A percentile compares a stretch with the other conserved stretches of the same genome.
Evolutionary conservation across 352 stramenopile genomes (phyloP).

Genomic region (Pythium rhizo-oryzae): DNA sequence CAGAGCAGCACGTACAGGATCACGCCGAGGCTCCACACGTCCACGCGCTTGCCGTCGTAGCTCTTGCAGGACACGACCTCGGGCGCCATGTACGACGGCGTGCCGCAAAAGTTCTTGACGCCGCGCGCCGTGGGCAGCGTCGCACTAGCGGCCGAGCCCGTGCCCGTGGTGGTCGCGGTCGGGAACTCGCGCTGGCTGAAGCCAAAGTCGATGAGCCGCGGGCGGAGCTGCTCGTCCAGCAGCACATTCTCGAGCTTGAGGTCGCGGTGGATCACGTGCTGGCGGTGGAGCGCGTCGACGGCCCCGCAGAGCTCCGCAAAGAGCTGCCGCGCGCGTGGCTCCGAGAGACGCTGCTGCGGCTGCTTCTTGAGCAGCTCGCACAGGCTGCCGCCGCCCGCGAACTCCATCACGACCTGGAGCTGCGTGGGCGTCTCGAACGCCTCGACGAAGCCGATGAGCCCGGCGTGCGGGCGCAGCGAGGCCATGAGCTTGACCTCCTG

Average conservation of each 20-base stretch:
- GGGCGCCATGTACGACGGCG: constrained; percentile 78
- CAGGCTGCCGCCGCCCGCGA: constrained; percentile 41
- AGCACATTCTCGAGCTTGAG: constrained; percentile 83
- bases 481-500: constrained; percentile 58
- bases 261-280: constrained; percentile 69
- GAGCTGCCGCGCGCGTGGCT: constrained; percentile 39
- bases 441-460: constrained; percentile 57
- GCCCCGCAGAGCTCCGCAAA: constrained; percentile 46
- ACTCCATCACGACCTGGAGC: constrained; percentile 63
- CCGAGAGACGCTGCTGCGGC: constrained; percentile 37
- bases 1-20: constrained; percentile 53
- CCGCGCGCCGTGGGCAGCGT: constrained; percentile 12
- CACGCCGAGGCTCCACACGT: constrained; percentile 66
- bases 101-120: constrained; percentile 80
- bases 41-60: constrained; percentile 57
- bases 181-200: constrained; percentile 59
- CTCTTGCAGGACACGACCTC: constrained; percentile 57
- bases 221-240: constrained; percentile 38
- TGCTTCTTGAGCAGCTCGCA: constrained; percentile 43
- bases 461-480: constrained; percentile 39
- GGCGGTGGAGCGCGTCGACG: constrained; percentile 47
- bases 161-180: background rate
- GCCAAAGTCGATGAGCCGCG: constrained; percentile 70
- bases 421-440: constrained; percentile 59
- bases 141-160: no score